Evolutionary conservation across 1,284 basidiomycete genomes (phyloP).

Genomic region (Heliocybe sulcata): DNA sequence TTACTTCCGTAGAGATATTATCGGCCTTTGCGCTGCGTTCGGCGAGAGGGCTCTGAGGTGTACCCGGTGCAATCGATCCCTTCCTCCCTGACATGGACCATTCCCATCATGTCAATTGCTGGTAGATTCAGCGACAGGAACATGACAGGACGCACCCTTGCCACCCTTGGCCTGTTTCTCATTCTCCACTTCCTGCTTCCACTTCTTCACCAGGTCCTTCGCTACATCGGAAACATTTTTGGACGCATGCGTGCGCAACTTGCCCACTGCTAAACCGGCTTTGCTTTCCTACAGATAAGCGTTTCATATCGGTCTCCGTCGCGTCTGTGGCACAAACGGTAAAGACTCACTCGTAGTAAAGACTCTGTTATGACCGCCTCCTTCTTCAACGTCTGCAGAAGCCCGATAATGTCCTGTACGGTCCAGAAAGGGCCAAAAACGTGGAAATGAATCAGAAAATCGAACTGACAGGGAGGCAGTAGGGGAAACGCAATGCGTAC

Average conservation of each 20-base stretch:
- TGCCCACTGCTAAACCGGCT: conserved; percentile 89
- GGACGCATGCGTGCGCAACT: conserved; percentile 70
- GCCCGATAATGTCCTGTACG: conserved; percentile 61
- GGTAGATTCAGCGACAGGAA: conserved; percentile 7
- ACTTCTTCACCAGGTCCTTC: conserved; percentile 90
- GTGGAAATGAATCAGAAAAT: conserved; percentile 19
- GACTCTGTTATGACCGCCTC: conserved; percentile 82
- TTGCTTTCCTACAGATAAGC: conserved; percentile 66
- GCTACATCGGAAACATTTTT: conserved; percentile 78
- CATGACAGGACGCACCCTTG: conserved; percentile 22
- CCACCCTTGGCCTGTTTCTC: conserved; percentile 46
- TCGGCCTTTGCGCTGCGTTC: conserved; percentile 66
- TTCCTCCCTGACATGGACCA: background rate
- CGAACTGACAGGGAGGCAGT: conserved; percentile 31
- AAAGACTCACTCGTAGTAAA: conserved; percentile 73
- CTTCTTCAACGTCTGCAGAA: conserved; percentile 72
- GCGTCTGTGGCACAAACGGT: conserved; percentile 10
- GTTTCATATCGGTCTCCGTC: conserved; percentile 6
- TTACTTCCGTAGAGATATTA: conserved; percentile 48
- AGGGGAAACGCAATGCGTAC: conserved; percentile 39
- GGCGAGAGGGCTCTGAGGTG: conserved; percentile 23
- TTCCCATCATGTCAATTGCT: background rate
- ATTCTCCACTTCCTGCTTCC: conserved; percentile 83
- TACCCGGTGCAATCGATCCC: conserved; percentile 24
- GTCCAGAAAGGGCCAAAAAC: conserved; percentile 6